A percentile compares a stretch with the other conserved stretches of the same genome.
phyloP scores from a whole-genome alignment of 228 moss, liverwort and hornwort genomes.

The Sphagnum magellanicum region DNA sequence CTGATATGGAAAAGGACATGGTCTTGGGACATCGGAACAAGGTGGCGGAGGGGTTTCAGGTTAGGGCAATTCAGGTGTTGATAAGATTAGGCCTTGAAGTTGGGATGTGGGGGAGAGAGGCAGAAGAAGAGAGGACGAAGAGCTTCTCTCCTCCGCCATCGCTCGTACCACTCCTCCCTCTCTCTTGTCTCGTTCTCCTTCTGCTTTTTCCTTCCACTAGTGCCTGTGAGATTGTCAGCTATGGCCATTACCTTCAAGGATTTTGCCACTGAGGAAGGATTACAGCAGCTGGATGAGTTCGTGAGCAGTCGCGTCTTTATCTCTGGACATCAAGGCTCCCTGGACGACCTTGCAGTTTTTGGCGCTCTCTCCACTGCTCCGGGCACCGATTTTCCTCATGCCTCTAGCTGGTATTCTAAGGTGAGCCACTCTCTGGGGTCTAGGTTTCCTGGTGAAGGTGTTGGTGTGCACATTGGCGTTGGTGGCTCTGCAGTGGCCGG shows the following conservation, averaged over 20 bases:
- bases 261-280: conserved; percentile 25
- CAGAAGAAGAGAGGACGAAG: too few species aligned
- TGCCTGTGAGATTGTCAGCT: conserved; percentile 21
- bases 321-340: conserved; percentile 25
- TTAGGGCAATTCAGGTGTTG: too few species aligned
- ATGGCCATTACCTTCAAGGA: conserved; percentile 46
- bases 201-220: too few species aligned
- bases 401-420: conserved; percentile 44
- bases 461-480: conserved; percentile 34
- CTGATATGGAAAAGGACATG: too few species aligned
- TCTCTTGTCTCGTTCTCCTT: too few species aligned
- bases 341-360: conserved; percentile 58
- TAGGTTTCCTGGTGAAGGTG: conserved; percentile 31
- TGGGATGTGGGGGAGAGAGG: too few species aligned
- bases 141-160: too few species aligned
- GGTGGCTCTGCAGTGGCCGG: conserved; percentile 10
- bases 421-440: conserved; percentile 40
- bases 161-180: too few species aligned
- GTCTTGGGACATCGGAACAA: too few species aligned
- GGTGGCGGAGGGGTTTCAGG: too few species aligned
- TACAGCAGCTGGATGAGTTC: conserved; percentile 52
- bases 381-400: conserved; percentile 22
- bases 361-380: conserved; percentile 23
- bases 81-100: too few species aligned
- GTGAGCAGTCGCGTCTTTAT: conserved; percentile 54